Evolutionary conservation across 2,329 filamentous ascomycete species (phyloP), one percentile per base, ranked within the genome.

Genomic region (Decorospora gaudefroyi): DNA sequence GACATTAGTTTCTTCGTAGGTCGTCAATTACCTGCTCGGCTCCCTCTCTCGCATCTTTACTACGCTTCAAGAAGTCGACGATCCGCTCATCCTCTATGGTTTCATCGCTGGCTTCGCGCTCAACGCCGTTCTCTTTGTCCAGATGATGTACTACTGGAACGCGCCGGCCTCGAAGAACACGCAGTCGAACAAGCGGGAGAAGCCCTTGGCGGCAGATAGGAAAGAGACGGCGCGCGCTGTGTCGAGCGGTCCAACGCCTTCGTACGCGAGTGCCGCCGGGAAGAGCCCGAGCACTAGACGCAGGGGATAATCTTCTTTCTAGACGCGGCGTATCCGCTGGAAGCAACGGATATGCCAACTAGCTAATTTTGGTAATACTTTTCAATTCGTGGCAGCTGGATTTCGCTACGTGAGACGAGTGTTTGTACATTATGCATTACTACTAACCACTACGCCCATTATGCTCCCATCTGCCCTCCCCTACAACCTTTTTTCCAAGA

Each of bases 141-240:
- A 99, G 76, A 93, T 99, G 87, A 68, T 95, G 18, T 95, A 91
- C 74, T 97, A 97, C 78, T 99, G 93, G 93, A 96, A 96, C 64
- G 75, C 57, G 16, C 61, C 67, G 2, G 43, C 65, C 6, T 57
- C 55, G 13, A 65, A 65, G 55, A 55, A 53, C 34, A 64, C 61
- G 4, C 43, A 56, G 44, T 57, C 62, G 22, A 70, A 68, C 52
- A 75, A 73, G 59, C 53, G 70, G 9, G 65, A 71, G 46, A 65
- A 70, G 45, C 67, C 67, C 2, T 61, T 71, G 25, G 60, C 55
- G 13, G 51, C 67, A 11, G 63, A 69, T 37, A 64, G 62, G 41
- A 59, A 68, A 38, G 55, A 62, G 10, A 61, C 56, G 23, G 61
- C 54, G 39, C 55, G 62, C 51, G 57, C 62, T 6, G 45, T 73